Conservation (phyloP, 805 yeast species). For the Saitoella complicata region DNA sequence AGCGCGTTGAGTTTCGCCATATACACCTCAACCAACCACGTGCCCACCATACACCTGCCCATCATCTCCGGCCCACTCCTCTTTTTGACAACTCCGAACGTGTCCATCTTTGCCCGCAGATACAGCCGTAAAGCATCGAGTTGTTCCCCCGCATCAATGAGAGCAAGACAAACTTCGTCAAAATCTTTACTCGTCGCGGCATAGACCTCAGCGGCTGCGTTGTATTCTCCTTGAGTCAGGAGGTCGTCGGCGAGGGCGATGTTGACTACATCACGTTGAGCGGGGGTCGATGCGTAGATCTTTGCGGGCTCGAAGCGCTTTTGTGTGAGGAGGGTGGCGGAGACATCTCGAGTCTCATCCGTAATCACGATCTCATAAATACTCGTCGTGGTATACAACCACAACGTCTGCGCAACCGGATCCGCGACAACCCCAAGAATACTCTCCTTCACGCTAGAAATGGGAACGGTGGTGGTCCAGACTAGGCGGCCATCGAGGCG, state of each 20-base stretch:
- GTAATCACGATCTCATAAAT: constrained; percentile 59
- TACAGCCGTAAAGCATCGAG: background rate
- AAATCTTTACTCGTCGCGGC: constrained; percentile 52
- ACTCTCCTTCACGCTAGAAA: constrained; percentile 19
- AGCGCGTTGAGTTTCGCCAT: constrained; percentile 31
- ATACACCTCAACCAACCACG: constrained; percentile 50
- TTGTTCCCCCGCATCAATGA: constrained; percentile 28
- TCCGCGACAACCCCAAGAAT: constrained; percentile 38
- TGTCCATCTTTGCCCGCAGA: background rate
- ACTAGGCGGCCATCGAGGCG: too few relatives aligned
- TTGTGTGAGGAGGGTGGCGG: constrained; percentile 45
- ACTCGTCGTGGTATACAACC: constrained; percentile 49
- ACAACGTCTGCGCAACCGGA: constrained; percentile 38
- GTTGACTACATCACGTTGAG: constrained; percentile 33
- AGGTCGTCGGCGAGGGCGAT: constrained; percentile 38
- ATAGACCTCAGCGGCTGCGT: constrained; percentile 33
- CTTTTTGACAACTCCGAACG: background rate
- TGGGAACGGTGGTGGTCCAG: too few relatives aligned
- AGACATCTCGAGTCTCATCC: constrained; percentile 56
- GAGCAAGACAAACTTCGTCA: constrained; percentile 47
- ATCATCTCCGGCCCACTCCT: constrained; percentile 17
- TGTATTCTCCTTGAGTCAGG: constrained; percentile 19
- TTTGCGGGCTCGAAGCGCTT: constrained; percentile 53
- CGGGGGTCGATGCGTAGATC: constrained; percentile 25
- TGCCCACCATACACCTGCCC: constrained; percentile 38